Percentiles rank a stretch among this genome's conserved stretches.
Conservation (phyloP, 805 yeast species). For the Suhomyces sp. region DNA sequence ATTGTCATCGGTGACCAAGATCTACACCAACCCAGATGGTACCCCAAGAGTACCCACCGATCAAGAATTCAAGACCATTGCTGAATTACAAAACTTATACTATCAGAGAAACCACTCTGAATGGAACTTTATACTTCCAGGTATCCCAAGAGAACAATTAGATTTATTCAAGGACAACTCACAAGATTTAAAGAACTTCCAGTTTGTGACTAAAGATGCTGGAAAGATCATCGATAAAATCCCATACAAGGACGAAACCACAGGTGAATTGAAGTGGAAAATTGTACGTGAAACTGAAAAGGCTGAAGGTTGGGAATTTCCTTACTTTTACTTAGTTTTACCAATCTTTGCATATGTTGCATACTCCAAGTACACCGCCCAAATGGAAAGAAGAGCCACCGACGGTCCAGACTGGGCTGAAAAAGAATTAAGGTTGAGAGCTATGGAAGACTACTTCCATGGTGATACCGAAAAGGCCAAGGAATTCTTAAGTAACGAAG, state of each 20-base stretch:
- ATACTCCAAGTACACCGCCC: constrained; percentile 45
- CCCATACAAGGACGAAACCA: constrained; percentile 74
- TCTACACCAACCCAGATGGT: constrained; percentile 76
- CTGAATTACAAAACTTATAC: constrained; percentile 63
- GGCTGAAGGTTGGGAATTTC: constrained; percentile 81
- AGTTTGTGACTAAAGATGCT: constrained; percentile 46
- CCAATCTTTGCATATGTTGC: constrained; percentile 64
- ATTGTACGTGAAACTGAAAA: constrained; percentile 68
- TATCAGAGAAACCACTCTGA: constrained; percentile 53
- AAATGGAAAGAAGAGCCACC: constrained; percentile 36
- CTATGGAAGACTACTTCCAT: constrained; percentile 60
- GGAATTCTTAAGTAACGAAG: constrained; percentile 51
- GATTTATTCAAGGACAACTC: constrained; percentile 59
- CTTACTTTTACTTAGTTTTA: constrained; percentile 67
- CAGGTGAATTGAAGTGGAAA: constrained; percentile 79
- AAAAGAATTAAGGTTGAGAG: constrained; percentile 74
- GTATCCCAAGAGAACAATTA: constrained; percentile 53
- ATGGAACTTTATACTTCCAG: constrained; percentile 44
- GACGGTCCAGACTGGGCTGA: constrained; percentile 75
- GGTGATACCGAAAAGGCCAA: constrained; percentile 50
- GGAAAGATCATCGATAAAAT: constrained; percentile 75
- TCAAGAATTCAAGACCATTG: constrained; percentile 66
- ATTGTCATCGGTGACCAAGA: constrained; percentile 61
- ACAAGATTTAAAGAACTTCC: constrained; percentile 55
- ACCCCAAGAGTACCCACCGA: constrained; percentile 68